phyloP scores from a whole-genome alignment of 1,139 yeast species.

The Saccharomyces hybrid region DNA sequence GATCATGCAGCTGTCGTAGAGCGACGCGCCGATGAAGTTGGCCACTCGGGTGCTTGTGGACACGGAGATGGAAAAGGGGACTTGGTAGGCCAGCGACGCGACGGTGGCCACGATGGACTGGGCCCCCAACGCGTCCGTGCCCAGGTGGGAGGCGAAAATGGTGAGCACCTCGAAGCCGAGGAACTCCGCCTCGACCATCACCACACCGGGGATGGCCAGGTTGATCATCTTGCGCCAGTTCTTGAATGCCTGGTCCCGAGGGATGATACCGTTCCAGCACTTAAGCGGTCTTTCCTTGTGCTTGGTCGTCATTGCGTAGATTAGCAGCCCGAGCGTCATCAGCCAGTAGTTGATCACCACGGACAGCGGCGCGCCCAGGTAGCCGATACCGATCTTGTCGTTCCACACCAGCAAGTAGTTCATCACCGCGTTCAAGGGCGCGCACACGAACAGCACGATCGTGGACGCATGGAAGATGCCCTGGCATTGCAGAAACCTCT shows the following conservation, averaged over 20 bases:
- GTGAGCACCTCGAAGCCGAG: conserved; percentile 78
- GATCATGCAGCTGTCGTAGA: conserved; percentile 28
- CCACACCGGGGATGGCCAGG: conserved; percentile 71
- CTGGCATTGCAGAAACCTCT: conserved; percentile 67
- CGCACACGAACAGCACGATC: conserved; percentile 56
- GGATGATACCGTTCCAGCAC: conserved; percentile 62
- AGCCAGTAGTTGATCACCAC: conserved; percentile 64
- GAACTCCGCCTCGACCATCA: conserved; percentile 82
- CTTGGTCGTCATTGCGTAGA: conserved; percentile 24
- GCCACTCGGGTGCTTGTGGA: conserved; percentile 74
- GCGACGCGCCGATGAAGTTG: conserved; percentile 67
- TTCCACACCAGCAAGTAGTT: conserved; percentile 64
- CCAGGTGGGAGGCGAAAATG: conserved; percentile 30
- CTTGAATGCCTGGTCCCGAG: conserved; percentile 39
- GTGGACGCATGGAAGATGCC: conserved; percentile 77
- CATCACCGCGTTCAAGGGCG: conserved; percentile 59
- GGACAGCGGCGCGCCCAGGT: conserved; percentile 67
- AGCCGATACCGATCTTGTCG: conserved; percentile 50
- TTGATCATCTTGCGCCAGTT: conserved; percentile 59
- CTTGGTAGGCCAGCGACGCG: conserved; percentile 59
- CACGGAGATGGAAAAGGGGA: conserved; percentile 67
- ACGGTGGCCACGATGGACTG: conserved; percentile 66
- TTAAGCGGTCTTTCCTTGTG: conserved; percentile 43
- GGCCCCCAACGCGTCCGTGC: conserved; percentile 61
- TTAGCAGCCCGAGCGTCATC: conserved; percentile 41